Evolutionary conservation across 2,329 filamentous ascomycete species (phyloP).

Genomic region (Cytospora leucostoma): DNA sequence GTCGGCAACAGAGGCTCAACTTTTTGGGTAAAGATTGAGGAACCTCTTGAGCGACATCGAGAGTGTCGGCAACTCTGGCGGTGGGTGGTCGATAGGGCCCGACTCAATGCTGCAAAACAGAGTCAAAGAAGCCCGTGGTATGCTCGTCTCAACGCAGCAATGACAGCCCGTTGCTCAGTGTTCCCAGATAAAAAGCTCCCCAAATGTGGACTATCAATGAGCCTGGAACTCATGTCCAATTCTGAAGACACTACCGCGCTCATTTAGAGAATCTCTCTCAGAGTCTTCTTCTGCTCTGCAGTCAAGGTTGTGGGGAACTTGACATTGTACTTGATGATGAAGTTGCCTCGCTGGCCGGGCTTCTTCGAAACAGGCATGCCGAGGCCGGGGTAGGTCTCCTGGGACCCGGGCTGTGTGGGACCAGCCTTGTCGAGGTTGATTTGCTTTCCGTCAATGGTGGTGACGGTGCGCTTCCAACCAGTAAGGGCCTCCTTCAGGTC

Average conservation of each 20-base stretch:
- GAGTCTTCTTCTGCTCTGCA: slow-evolving; percentile 71
- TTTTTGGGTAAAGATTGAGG: not conserved
- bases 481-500: slow-evolving; percentile 92
- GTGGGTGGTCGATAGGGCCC: not conserved
- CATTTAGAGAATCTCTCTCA: slow-evolving; percentile 75
- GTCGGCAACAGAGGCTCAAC: not conserved
- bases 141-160: not conserved
- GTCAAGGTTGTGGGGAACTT: slow-evolving; percentile 85
- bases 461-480: slow-evolving; percentile 88
- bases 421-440: slow-evolving; percentile 77
- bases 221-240: not conserved
- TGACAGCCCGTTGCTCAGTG: not conserved
- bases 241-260: not conserved
- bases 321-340: slow-evolving; percentile 88
- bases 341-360: slow-evolving; percentile 79
- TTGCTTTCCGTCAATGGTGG: slow-evolving; percentile 90
- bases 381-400: slow-evolving; percentile 78
- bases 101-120: not conserved
- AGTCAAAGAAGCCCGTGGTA: not conserved
- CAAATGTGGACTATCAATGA: not conserved
- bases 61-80: not conserved
- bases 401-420: slow-evolving; percentile 81
- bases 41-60: not conserved
- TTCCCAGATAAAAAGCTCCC: not conserved
- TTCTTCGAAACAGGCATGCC: slow-evolving; percentile 97